Conservation (phyloP, 768 basidiomycete species). For the Candolleomyces aberdarensis region DNA sequence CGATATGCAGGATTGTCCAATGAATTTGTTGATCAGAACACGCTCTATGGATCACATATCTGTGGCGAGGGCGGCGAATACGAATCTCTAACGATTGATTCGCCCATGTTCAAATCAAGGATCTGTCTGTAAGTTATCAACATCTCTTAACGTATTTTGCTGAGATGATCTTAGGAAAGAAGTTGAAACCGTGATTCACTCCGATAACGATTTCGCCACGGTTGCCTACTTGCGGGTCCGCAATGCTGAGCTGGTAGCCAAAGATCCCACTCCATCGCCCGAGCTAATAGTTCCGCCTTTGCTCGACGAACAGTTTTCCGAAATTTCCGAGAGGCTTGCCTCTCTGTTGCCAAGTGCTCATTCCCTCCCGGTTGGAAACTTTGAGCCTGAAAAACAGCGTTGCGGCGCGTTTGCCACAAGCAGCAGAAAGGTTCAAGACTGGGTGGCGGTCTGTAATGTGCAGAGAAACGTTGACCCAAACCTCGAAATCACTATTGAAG, state of each 20-base stretch:
- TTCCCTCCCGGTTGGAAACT: too few relatives aligned
- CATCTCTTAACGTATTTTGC: background rate
- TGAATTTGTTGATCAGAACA: constrained; percentile 47
- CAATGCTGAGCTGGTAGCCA: constrained; percentile 58
- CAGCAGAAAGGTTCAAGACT: constrained; percentile 44
- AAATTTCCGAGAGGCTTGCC: constrained; percentile 20
- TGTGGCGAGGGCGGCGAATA: constrained; percentile 99
- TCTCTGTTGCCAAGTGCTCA: background rate
- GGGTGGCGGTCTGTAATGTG: constrained; percentile 69
- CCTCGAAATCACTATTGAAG: constrained; percentile 49
- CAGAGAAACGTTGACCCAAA: constrained; percentile 21
- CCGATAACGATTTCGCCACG: constrained; percentile 80
- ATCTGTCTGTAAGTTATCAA: constrained; percentile 58
- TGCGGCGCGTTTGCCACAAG: background rate
- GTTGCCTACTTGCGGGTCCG: constrained; percentile 90
- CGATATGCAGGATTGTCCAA: background rate
- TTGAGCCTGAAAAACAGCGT: too few relatives aligned
- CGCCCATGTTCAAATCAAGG: constrained; percentile 78
- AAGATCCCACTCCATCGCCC: constrained; percentile 23
- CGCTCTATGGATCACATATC: constrained; percentile 82
- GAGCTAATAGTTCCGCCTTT: constrained; percentile 44
- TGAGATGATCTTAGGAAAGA: constrained; percentile 41
- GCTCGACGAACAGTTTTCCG: constrained; percentile 42
- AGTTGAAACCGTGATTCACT: constrained; percentile 71
- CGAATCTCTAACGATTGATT: constrained; percentile 89